phyloP scores from a whole-genome alignment of 805 yeast species.

The Aciculoconidium aculeatum region DNA sequence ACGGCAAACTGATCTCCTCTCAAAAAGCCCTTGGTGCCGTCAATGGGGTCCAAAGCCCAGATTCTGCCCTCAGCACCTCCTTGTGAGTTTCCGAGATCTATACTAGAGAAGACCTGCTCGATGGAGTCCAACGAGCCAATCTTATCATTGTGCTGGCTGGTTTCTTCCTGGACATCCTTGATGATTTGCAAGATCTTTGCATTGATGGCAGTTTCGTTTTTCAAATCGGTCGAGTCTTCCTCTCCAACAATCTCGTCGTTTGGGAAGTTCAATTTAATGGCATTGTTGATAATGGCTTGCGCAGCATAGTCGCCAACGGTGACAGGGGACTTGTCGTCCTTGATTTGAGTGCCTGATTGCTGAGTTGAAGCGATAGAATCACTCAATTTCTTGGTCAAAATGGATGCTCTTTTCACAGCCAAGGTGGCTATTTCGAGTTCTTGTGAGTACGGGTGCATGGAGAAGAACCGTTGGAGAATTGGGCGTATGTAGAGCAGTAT shows the following conservation, averaged over 20 bases:
- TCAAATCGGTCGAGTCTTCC: slow-evolving; percentile 73
- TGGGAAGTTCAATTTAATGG: slow-evolving; percentile 76
- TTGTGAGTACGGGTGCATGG: slow-evolving; percentile 45
- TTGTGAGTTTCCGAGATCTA: slow-evolving; percentile 72
- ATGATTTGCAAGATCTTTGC: slow-evolving; percentile 57
- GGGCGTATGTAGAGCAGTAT: too few relatives aligned
- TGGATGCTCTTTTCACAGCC: slow-evolving; percentile 86
- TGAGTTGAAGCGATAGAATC: slow-evolving; percentile 45
- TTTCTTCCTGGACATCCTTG: slow-evolving; percentile 44
- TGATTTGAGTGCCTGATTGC: slow-evolving; percentile 59
- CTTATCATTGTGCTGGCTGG: slow-evolving; percentile 21
- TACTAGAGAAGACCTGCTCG: slow-evolving; percentile 52
- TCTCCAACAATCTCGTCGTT: slow-evolving; percentile 87
- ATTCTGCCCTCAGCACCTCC: slow-evolving; percentile 80
- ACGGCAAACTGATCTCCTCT: slow-evolving; percentile 97
- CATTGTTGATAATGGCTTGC: slow-evolving; percentile 86
- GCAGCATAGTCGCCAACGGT: slow-evolving; percentile 96
- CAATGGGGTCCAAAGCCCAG: slow-evolving; percentile 98
- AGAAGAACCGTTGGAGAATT: too few relatives aligned
- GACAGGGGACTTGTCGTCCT: slow-evolving; percentile 89
- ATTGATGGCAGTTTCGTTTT: slow-evolving; percentile 39
- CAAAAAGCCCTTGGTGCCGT: slow-evolving; percentile 93
- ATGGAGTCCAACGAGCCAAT: slow-evolving; percentile 40
- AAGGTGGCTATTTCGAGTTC: slow-evolving; percentile 79
- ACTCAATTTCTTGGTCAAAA: slow-evolving; percentile 61